A percentile compares a stretch with the other conserved stretches of the same genome.
These are phyloP conservation scores for Wickerhamiella parazyma DNA, from an alignment of 805 yeast species.

Conservation along the genomic window DNA sequence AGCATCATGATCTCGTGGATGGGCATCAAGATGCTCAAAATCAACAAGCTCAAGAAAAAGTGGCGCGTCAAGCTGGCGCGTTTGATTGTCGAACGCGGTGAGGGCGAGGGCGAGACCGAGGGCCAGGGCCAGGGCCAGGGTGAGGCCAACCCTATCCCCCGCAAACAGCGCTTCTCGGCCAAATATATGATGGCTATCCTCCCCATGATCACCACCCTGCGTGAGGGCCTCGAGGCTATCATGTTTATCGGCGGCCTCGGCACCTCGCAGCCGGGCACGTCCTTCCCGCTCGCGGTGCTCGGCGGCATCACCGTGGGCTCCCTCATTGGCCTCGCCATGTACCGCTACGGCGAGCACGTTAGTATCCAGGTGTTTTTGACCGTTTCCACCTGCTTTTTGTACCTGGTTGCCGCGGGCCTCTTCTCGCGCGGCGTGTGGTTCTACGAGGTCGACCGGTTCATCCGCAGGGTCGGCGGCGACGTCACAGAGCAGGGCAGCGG, in stretches of 20 bases:
- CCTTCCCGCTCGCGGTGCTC: conserved; percentile 51
- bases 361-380: conserved; percentile 65
- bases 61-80: conserved; percentile 54
- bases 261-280: conserved; percentile 49
- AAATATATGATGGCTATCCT: conserved; percentile 59
- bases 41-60: conserved; percentile 69
- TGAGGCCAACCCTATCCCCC: background rate
- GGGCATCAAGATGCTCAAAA: conserved; percentile 73
- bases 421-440: conserved; percentile 86
- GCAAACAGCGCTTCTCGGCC: conserved; percentile 19
- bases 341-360: conserved; percentile 64
- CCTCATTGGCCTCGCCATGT: conserved; percentile 50
- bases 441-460: conserved; percentile 64
- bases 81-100: conserved; percentile 21
- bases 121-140: background rate
- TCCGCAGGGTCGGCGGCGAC: conserved; percentile 68
- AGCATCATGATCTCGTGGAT: conserved; percentile 67
- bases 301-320: conserved; percentile 48
- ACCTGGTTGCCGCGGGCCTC: conserved; percentile 75
- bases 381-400: conserved; percentile 64
- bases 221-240: conserved; percentile 88
- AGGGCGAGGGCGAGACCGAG: background rate
- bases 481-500: conserved; percentile 83
- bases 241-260: conserved; percentile 86
- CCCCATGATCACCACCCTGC: conserved; percentile 72